Conservation (phyloP, 139 green algal species). For the Parachlorella kessleri region DNA sequence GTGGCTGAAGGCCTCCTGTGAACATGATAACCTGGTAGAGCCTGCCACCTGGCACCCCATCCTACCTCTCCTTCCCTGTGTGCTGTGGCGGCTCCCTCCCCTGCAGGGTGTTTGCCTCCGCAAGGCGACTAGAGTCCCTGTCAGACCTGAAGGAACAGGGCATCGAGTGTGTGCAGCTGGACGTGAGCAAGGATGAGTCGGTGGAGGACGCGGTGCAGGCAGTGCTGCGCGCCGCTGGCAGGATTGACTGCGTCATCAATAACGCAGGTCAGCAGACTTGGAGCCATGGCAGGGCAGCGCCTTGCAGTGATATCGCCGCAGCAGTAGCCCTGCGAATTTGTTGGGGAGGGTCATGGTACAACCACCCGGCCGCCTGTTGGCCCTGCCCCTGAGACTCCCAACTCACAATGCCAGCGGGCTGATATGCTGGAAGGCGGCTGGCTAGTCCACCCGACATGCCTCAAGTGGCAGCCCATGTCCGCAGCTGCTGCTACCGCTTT, state of each 20-base stretch:
- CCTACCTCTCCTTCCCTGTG: too few relatives aligned
- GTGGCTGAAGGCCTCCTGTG: too few relatives aligned
- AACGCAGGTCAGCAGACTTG: conserved; percentile 13
- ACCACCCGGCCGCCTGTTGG: not conserved
- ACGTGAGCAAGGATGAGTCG: conserved; percentile 43
- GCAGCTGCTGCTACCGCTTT: too few relatives aligned
- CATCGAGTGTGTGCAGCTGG: conserved; percentile 33
- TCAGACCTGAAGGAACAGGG: conserved; percentile 26
- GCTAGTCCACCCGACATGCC: too few relatives aligned
- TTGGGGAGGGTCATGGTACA: not conserved
- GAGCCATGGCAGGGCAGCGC: not conserved
- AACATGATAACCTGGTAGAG: too few relatives aligned
- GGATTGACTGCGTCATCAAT: conserved; percentile 49
- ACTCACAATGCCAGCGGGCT: too few relatives aligned
- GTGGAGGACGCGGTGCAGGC: conserved; percentile 26
- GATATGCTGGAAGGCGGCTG: too few relatives aligned
- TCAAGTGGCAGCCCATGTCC: too few relatives aligned
- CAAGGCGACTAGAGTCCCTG: conserved; percentile 25
- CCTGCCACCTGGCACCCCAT: too few relatives aligned
- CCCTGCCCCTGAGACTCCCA: too few relatives aligned
- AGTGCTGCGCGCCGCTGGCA: conserved; percentile 29
- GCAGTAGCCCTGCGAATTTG: not conserved
- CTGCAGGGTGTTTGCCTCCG: conserved; percentile 49
- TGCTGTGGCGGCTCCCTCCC: too few relatives aligned
- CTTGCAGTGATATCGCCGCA: too few relatives aligned